Evolutionary conservation across 306 rosid species (phyloP).

Genomic region (Acacia confusa): DNA sequence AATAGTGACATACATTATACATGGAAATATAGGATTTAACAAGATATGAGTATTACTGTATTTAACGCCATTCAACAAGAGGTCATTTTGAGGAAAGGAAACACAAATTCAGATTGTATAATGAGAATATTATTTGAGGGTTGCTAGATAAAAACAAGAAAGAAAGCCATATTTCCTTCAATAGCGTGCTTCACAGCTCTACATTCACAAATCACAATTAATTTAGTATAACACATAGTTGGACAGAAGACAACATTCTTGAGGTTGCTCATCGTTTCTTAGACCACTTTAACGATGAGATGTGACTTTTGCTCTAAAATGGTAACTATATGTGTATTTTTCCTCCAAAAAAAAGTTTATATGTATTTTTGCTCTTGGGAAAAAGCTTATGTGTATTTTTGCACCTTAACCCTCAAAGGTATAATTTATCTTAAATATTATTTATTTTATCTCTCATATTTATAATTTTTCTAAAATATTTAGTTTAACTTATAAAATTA

Average conservation of each 20-base stretch:
- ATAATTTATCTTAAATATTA: too few relatives aligned
- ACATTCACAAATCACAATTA: neutral
- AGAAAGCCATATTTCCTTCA: neutral
- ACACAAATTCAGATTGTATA: neutral
- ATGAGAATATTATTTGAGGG: slow-evolving; percentile 6
- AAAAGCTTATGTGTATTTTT: too few relatives aligned
- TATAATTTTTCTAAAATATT: too few relatives aligned
- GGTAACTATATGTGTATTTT: too few relatives aligned
- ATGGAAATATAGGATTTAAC: neutral
- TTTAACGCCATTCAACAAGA: slow-evolving; percentile 12
- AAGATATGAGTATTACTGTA: neutral
- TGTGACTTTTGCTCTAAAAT: too few relatives aligned
- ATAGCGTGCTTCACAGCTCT: neutral
- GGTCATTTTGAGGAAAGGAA: slow-evolving; percentile 14
- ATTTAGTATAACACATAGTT: neutral
- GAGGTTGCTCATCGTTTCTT: neutral
- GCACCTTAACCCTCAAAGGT: too few relatives aligned
- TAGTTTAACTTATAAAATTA: too few relatives aligned
- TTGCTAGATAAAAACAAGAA: neutral
- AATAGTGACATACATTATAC: slow-evolving; percentile 21
- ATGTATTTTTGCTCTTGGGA: too few relatives aligned
- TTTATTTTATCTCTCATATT: too few relatives aligned
- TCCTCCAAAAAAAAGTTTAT: too few relatives aligned
- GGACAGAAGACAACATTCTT: slow-evolving; percentile 16
- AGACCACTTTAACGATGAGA: neutral